Conservation (phyloP, 352 stramenopile species). For the Globisporangium iwayamae region DNA sequence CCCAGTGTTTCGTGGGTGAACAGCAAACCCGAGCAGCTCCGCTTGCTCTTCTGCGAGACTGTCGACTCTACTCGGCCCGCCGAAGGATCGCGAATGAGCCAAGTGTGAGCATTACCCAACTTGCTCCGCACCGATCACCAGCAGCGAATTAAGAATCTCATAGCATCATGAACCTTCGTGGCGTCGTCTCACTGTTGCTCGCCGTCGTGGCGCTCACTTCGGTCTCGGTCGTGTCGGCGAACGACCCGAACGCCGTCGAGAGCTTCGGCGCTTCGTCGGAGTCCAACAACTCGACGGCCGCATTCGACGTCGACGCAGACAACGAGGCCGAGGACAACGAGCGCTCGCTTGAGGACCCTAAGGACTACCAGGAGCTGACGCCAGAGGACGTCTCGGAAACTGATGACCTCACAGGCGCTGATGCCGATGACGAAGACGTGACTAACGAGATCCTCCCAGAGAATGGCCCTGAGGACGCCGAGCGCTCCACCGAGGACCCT, state of each 20-base stretch:
- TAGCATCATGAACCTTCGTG: constrained; percentile 12
- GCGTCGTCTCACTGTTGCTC: constrained; percentile 9
- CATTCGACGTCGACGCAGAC: background rate
- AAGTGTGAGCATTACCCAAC: constrained; percentile 3
- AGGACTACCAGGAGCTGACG: background rate
- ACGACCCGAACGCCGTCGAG: constrained; percentile 6
- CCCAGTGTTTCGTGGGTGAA: background rate
- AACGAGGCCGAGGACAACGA: background rate
- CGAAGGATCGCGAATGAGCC: background rate
- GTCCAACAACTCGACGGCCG: constrained; percentile 14
- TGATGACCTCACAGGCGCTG: background rate
- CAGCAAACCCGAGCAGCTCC: background rate
- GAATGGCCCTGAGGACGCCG: constrained; percentile 5
- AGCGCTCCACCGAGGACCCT: background rate
- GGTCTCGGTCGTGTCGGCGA: constrained; percentile 12
- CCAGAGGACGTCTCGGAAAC: background rate
- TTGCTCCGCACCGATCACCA: background rate
- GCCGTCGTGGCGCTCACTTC: constrained; percentile 13
- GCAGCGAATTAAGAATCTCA: background rate
- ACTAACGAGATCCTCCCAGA: constrained; percentile 11
- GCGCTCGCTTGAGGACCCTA: background rate
- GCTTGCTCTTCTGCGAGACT: too few relatives aligned
- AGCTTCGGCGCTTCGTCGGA: background rate
- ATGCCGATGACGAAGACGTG: background rate
- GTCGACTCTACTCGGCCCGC: too few relatives aligned